These are phyloP conservation scores for Hepatocystis sp. DNA, from an alignment of 169 alveolate species.

Conservation along the genomic window DNA sequence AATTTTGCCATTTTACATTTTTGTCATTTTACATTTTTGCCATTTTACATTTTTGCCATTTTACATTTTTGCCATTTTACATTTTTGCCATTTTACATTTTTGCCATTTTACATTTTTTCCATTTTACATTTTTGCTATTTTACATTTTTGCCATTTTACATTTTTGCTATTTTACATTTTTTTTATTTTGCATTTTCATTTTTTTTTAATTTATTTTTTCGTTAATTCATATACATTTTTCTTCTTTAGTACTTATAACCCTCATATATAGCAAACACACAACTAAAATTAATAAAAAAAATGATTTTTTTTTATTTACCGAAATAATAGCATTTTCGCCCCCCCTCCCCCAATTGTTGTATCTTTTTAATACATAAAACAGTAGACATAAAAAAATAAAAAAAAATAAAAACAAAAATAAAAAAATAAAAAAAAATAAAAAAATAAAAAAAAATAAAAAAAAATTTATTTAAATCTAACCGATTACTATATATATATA, in stretches of 20 bases:
- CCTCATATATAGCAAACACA: conserved; percentile 12
- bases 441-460: conserved; percentile 3
- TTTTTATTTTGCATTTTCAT: too few species aligned
- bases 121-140: too few species aligned
- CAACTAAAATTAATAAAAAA: background rate
- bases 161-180: too few species aligned
- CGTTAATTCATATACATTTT: too few species aligned
- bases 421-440: background rate
- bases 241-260: conserved; percentile 7
- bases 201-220: too few species aligned
- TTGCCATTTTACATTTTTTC: too few species aligned
- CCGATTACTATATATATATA: conserved; percentile 4
- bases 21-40: too few species aligned
- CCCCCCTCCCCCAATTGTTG: background rate
- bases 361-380: conserved; percentile 34
- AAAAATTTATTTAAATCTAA: conserved; percentile 10
- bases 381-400: conserved; percentile 12
- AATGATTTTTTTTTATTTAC: conserved; percentile 16
- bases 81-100: too few species aligned
- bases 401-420: conserved; percentile 1
- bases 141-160: too few species aligned
- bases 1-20: too few species aligned
- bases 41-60: too few species aligned
- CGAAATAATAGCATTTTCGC: conserved; percentile 6
- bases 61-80: too few species aligned